Base-by-base conservation (phyloP, 148 eudicot genomes). In the Nepenthes gracilis region DNA sequence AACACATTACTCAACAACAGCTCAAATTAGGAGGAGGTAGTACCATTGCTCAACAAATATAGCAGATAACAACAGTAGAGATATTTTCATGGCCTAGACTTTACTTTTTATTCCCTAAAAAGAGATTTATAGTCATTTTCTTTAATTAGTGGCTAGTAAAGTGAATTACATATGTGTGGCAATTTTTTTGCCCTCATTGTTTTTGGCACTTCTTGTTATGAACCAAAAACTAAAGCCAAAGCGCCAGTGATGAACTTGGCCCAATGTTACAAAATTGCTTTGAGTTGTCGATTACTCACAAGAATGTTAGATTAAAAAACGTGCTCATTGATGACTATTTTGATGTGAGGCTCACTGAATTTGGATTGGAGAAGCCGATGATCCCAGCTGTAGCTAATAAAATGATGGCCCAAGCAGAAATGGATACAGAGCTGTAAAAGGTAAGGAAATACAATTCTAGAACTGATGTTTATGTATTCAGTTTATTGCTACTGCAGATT, bases 361-460 rank as follows among this genome's bases (percentile, higher is more conserved):
- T 80, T 40, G 97, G 98, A 47, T 78, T 88, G 11, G 96, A 93
- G 78, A 88, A 78, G 74, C 73, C 86, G 58, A 82, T 86, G 81
- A 77, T 88, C 61, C 77, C 85, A 57, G 67, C 78, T 40, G 81
- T 93, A 47, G 95, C 95, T 9, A 96, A 93, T 61, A 96, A 82
- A 57, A 80, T 85, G 66, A 72, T 86, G 36, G 80, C 96, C 11
- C 86, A 77, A 59, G 80, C 91, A 13, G 88, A 88, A 67, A 35
- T 84, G 1, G 98, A 93, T 6, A 95, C 96, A 4, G 98, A 93
- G 75, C 96, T 93, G 54, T 96, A 88, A 53, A 82, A 53, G 74
- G 86, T 88, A 95, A 88, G 81, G 71, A 86, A 82, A 72, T 78
- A 82, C 78, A 86, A 75, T 65, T 80, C 96, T 4, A 80, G 98